Evolutionary conservation across 176 grass and related monocot genomes (phyloP).

Genomic region (Saccharum officinarum): DNA sequence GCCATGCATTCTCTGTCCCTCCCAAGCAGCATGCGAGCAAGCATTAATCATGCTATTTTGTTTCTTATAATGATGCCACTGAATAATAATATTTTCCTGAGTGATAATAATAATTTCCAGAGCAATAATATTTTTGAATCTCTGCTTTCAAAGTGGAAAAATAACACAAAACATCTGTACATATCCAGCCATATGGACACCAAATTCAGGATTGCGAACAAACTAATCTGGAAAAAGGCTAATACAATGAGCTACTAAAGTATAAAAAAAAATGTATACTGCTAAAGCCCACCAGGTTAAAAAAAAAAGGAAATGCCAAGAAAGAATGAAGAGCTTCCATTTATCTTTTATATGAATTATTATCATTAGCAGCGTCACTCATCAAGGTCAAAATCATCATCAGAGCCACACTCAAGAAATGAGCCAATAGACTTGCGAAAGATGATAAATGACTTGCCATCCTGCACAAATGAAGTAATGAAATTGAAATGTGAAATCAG

Average conservation of each 20-base stretch:
- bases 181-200: background rate
- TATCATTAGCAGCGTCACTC: slow-evolving; percentile 3
- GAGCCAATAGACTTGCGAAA: slow-evolving; percentile 79
- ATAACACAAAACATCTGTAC: background rate
- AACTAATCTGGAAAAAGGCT: background rate
- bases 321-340: background rate
- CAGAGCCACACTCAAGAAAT: slow-evolving; percentile 63
- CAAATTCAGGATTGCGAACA: background rate
- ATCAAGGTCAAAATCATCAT: slow-evolving; percentile 81
- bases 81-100: background rate
- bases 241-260: background rate
- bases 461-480: slow-evolving; percentile 36
- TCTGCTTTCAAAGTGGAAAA: background rate
- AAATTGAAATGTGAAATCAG: background rate
- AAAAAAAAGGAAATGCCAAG: background rate
- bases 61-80: background rate
- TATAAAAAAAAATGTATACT: background rate
- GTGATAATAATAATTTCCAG: background rate
- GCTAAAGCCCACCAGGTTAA: background rate
- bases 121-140: background rate
- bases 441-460: slow-evolving; percentile 66
- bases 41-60: background rate
- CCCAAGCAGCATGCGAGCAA: too few species aligned
- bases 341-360: background rate
- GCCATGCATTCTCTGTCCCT: too few species aligned